Conservation (phyloP, 768 basidiomycete genomes). For the Leccinellum luteum region DNA sequence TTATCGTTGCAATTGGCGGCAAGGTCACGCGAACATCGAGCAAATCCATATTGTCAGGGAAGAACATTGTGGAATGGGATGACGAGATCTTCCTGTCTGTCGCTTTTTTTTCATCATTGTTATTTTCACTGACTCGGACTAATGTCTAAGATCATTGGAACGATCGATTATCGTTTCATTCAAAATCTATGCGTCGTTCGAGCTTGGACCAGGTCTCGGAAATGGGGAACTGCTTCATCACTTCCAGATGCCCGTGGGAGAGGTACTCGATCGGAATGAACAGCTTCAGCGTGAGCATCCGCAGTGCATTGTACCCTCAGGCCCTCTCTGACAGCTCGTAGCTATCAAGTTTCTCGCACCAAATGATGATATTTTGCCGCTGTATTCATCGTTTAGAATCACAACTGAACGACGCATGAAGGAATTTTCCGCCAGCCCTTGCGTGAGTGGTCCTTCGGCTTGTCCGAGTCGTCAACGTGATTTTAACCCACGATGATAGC, state of each 20-base stretch:
- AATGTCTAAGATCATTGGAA: background rate
- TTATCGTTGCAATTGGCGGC: background rate
- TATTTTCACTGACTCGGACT: background rate
- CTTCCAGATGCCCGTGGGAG: background rate
- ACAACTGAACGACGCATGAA: background rate
- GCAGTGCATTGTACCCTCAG: too few species aligned
- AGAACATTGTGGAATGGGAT: background rate
- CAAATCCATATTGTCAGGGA: background rate
- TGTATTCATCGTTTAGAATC: background rate
- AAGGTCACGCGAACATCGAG: background rate
- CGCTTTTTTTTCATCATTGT: background rate
- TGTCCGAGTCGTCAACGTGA: too few species aligned
- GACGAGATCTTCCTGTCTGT: background rate
- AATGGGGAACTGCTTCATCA: background rate
- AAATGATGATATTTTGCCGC: background rate
- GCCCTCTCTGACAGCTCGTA: background rate
- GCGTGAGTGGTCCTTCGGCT: background rate
- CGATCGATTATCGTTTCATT: background rate
- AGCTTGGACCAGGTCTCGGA: background rate
- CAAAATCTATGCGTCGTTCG: background rate
- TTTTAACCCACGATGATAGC: background rate
- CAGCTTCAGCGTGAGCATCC: too few species aligned
- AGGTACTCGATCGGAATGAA: too few species aligned
- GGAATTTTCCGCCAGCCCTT: background rate
- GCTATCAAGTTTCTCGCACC: background rate